Evolutionary conservation across 371 early-diverging fungal genomes (phyloP).

Genomic region (Entomophthora muscae): DNA sequence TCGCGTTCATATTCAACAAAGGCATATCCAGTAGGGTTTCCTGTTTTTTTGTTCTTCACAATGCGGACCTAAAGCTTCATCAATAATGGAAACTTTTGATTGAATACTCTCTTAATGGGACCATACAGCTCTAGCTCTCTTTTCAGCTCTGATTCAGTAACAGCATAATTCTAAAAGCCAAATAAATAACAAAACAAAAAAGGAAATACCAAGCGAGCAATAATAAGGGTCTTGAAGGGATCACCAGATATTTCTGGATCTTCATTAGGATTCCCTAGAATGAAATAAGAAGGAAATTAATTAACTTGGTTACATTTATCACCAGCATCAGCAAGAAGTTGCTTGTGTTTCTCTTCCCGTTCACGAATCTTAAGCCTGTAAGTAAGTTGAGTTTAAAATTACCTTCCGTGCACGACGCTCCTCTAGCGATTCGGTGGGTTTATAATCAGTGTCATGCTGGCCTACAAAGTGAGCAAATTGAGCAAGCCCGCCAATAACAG

Average conservation of each 20-base stretch:
- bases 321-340: not conserved
- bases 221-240: conserved; percentile 84
- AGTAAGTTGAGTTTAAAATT: conserved; percentile 4
- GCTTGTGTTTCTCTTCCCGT: not conserved
- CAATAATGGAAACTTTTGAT: not conserved
- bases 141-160: conserved; percentile 60
- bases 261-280: conserved; percentile 46
- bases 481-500: conserved; percentile 43
- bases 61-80: conserved; percentile 40
- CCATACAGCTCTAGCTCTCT: conserved; percentile 76
- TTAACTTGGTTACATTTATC: not conserved
- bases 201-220: conserved; percentile 50
- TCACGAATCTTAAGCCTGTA: not conserved
- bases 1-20: conserved; percentile 92
- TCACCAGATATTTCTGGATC: conserved; percentile 56
- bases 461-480: conserved; percentile 33
- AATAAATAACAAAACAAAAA: not conserved
- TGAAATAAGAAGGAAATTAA: conserved; percentile 4
- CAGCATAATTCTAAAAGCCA: conserved; percentile 37
- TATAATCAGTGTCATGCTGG: conserved; percentile 51
- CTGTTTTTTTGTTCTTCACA: conserved; percentile 32
- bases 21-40: conserved; percentile 78
- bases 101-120: conserved; percentile 49
- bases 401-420: conserved; percentile 54
- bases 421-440: conserved; percentile 47